Base-by-base conservation (phyloP, 2,329 filamentous ascomycete species). In the Fusarium sp. region DNA sequence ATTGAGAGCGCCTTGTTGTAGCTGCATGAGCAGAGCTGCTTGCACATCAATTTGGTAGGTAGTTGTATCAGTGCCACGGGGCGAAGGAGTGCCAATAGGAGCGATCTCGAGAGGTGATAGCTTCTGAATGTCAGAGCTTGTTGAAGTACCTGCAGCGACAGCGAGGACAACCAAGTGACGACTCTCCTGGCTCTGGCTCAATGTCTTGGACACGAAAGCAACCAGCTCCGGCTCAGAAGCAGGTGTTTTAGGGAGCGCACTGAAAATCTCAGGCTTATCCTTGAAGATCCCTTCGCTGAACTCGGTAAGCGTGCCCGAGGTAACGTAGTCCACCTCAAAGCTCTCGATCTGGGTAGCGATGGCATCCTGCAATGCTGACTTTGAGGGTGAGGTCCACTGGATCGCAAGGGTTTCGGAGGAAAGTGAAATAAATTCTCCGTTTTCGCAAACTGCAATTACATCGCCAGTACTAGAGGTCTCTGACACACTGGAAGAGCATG, bases 1-100 rank as follows among this genome's bases (percentile, higher is more conserved):
- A 33, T 84, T 85, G 24, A 95, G 83, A 2, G 79, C 82, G 17
- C 86, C 87, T 28, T 85, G 83, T 20, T 84, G 79, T 4, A 94
- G 84, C 77, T 91, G 87, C 67, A 93, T 86, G 7, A 95, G 82
- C 44, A 87, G 86, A 18, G 92, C 93, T 6, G 90, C 89, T 26
- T 88, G 87, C 31, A 90, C 83, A 72, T 95, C 90, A 4, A 94
- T 82, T 36, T 88, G 86, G 75, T 89, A 92, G 14, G 74, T 77
- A 8, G 79, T 72, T 24, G 72, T 35, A 24, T 67, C 52, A 18
- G 72, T 64, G 22, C 65, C 59, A 9, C 56, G 45, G 39, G 64
- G 72, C 20, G 75, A 70, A 8, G 79, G 72, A 20, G 74, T 77
- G 44, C 78, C 78, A 38, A 85, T 79, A 35, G 81, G 84, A 26